These are phyloP conservation scores for Zygoascus ofunaensis DNA, from an alignment of 805 yeast genomes.

Conservation along the genomic window DNA sequence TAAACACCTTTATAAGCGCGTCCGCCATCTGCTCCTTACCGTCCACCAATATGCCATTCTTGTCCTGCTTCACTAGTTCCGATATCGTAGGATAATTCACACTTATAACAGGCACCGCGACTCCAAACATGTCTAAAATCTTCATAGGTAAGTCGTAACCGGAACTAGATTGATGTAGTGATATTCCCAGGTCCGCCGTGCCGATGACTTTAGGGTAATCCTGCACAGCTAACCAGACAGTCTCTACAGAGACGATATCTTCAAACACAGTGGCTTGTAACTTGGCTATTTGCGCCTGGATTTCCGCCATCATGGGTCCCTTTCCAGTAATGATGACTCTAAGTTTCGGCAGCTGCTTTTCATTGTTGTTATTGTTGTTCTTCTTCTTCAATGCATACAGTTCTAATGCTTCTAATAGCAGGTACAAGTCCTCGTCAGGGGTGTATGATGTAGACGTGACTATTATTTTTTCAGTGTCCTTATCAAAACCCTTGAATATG, in stretches of 20 bases:
- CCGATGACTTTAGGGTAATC: constrained; percentile 73
- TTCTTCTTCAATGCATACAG: constrained; percentile 41
- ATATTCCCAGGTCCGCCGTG: constrained; percentile 78
- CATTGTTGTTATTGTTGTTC: constrained; percentile 7
- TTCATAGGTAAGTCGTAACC: constrained; percentile 97
- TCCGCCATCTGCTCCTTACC: constrained; percentile 39
- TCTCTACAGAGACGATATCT: constrained; percentile 44
- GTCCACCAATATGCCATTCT: constrained; percentile 58
- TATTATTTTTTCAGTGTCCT: constrained; percentile 47
- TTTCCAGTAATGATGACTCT: constrained; percentile 88
- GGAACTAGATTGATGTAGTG: constrained; percentile 83
- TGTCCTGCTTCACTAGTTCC: constrained; percentile 62
- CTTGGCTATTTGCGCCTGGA: constrained; percentile 38
- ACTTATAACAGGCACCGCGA: constrained; percentile 86
- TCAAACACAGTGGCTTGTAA: constrained; percentile 31
- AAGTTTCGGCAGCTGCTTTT: constrained; percentile 34
- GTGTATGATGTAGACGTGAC: constrained; percentile 91
- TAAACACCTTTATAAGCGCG: constrained; percentile 29
- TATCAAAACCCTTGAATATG: constrained; percentile 31
- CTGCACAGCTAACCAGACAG: constrained; percentile 68
- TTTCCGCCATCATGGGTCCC: constrained; percentile 67
- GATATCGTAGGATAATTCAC: constrained; percentile 64
- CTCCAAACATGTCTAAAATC: constrained; percentile 90
- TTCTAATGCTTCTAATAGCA: constrained; percentile 60
- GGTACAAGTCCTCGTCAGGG: constrained; percentile 80